phyloP scores from a whole-genome alignment of 371 early-diverging fungal genomes.

The Mortierella sp. region DNA sequence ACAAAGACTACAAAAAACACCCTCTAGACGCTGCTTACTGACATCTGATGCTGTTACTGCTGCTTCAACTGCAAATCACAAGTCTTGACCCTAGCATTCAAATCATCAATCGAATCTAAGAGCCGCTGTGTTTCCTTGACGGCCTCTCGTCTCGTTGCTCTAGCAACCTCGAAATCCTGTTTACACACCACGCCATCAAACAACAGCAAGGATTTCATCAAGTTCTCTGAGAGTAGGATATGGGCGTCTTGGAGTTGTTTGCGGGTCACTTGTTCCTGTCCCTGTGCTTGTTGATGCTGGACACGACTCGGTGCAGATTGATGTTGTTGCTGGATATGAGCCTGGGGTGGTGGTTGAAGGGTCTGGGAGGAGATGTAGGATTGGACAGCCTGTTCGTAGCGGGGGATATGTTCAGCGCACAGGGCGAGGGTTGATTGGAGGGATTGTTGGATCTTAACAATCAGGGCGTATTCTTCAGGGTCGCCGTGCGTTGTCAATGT shows the following conservation, averaged over 20 bases:
- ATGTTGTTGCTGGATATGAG: no score
- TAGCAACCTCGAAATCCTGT: conserved; percentile 69
- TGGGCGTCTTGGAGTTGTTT: conserved; percentile 66
- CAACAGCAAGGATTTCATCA: conserved; percentile 69
- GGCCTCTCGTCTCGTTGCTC: conserved; percentile 69
- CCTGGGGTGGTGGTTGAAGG: conserved; percentile 1
- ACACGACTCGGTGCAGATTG: no score
- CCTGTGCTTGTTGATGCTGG: not conserved
- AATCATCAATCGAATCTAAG: conserved; percentile 67
- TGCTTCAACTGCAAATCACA: conserved; percentile 22
- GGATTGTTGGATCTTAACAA: conserved; percentile 43
- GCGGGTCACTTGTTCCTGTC: conserved; percentile 26
- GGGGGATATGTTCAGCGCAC: conserved; percentile 44
- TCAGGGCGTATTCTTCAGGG: conserved; percentile 59
- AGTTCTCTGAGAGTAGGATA: conserved; percentile 64
- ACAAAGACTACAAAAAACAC: not conserved
- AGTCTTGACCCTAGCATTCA: conserved; percentile 45
- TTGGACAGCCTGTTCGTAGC: conserved; percentile 42
- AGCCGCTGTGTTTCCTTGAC: conserved; percentile 66
- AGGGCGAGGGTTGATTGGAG: conserved; percentile 40
- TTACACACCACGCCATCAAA: conserved; percentile 73
- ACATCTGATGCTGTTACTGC: not conserved
- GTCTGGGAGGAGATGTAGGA: conserved; percentile 34
- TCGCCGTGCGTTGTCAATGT: conserved; percentile 64
- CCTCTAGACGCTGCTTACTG: not conserved